These are phyloP conservation scores for Solanum bukasovii DNA, from an alignment of 257 asterid genomes.

Conservation along the genomic window DNA sequence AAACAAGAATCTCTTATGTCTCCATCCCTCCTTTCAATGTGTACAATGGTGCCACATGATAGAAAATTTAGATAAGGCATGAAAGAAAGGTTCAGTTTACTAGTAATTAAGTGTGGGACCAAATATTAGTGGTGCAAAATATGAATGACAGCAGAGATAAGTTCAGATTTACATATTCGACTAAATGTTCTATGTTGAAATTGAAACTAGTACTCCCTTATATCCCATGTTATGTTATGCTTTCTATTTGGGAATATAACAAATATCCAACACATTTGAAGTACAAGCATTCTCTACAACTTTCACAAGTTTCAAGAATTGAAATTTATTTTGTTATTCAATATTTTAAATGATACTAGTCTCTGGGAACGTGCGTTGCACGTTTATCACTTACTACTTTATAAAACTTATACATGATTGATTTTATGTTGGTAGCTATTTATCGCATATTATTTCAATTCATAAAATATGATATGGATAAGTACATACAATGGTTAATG, in stretches of 20 bases:
- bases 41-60: not conserved
- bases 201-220: not conserved
- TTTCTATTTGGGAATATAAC: not conserved
- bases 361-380: not conserved
- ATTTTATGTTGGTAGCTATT: not conserved
- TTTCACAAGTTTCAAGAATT: not conserved
- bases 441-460: not conserved
- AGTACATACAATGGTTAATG: not conserved
- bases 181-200: not conserved
- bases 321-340: not conserved
- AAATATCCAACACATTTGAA: not conserved
- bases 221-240: not conserved
- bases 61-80: not conserved
- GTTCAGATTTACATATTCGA: not conserved
- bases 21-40: not conserved
- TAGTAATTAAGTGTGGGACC: not conserved
- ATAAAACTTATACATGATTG: not conserved
- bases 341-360: not conserved
- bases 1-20: not conserved
- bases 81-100: not conserved
- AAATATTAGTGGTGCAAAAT: not conserved
- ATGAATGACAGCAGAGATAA: not conserved
- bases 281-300: not conserved
- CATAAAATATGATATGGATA: not conserved
- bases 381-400: not conserved